Evolutionary conservation across 2,329 filamentous ascomycete species (phyloP).

Genomic region (Aspergillus luchuensis): DNA sequence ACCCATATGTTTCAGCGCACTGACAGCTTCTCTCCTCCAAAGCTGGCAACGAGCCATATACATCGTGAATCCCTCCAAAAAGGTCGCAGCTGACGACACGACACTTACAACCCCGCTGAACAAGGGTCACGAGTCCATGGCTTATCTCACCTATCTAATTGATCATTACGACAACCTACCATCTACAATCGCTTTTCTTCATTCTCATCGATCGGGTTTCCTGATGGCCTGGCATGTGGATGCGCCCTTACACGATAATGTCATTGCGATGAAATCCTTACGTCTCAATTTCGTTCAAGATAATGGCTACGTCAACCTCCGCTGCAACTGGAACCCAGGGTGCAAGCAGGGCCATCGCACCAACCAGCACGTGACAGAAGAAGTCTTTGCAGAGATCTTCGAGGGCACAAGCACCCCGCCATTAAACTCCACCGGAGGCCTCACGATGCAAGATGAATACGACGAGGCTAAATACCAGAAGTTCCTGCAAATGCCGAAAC

Average conservation of each 20-base stretch:
- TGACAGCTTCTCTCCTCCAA: neutral
- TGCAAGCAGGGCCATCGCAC: constrained; percentile 45
- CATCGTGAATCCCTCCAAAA: constrained; percentile 41
- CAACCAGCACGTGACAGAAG: constrained; percentile 40
- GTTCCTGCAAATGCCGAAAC: constrained; percentile 47
- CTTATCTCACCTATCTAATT: constrained; percentile 51
- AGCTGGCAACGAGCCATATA: constrained; percentile 53
- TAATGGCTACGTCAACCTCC: constrained; percentile 62
- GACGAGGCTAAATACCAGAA: constrained; percentile 21
- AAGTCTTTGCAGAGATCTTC: constrained; percentile 43
- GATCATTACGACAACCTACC: constrained; percentile 52
- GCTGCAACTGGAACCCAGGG: constrained; percentile 61
- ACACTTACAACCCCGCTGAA: constrained; percentile 40
- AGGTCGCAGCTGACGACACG: constrained; percentile 21
- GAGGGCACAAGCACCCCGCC: constrained; percentile 43
- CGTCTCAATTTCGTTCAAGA: constrained; percentile 54
- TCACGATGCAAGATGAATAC: neutral
- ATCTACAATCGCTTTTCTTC: constrained; percentile 58
- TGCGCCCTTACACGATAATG: constrained; percentile 57
- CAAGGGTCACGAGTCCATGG: constrained; percentile 51
- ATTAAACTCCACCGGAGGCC: constrained; percentile 26
- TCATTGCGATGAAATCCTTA: constrained; percentile 53
- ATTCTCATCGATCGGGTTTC: constrained; percentile 55
- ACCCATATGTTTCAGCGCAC: neutral
- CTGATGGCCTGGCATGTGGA: constrained; percentile 60